Evolutionary conservation across 2,329 filamentous ascomycete genomes (phyloP).

Genomic region (Cladosporium oxysporum): DNA sequence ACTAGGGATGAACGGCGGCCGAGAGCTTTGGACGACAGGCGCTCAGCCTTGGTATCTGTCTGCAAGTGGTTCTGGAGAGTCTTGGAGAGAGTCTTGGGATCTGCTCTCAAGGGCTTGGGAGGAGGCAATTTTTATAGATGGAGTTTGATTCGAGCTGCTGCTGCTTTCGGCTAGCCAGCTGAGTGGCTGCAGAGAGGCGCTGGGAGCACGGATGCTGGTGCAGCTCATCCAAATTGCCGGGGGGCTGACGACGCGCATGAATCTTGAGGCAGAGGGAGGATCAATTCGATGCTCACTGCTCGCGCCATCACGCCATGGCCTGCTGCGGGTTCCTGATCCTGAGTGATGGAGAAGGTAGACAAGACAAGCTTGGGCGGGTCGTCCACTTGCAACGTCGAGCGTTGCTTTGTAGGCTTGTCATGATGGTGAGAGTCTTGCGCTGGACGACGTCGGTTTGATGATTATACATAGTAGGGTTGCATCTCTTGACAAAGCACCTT

Average conservation of each 20-base stretch:
- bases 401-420: slow-evolving; percentile 17
- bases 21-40: slow-evolving; percentile 1
- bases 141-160: background rate
- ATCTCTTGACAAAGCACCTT: background rate
- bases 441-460: background rate
- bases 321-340: background rate
- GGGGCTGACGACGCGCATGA: slow-evolving; percentile 13
- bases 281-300: background rate
- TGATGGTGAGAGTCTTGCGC: background rate
- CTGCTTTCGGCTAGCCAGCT: background rate
- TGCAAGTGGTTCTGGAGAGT: background rate
- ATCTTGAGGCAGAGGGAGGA: background rate
- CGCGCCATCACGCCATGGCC: background rate
- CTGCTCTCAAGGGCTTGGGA: background rate
- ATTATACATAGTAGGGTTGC: background rate
- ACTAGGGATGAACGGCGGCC: background rate
- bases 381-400: background rate
- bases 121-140: background rate
- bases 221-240: slow-evolving; percentile 17
- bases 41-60: background rate
- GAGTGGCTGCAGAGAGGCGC: slow-evolving; percentile 3
- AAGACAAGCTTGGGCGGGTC: slow-evolving; percentile 5
- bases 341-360: background rate
- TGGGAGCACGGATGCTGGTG: slow-evolving; percentile 1
- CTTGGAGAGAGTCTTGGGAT: background rate